These are phyloP conservation scores for Komagataella phaffii DNA, from an alignment of 805 yeast genomes.

Conservation along the genomic window DNA sequence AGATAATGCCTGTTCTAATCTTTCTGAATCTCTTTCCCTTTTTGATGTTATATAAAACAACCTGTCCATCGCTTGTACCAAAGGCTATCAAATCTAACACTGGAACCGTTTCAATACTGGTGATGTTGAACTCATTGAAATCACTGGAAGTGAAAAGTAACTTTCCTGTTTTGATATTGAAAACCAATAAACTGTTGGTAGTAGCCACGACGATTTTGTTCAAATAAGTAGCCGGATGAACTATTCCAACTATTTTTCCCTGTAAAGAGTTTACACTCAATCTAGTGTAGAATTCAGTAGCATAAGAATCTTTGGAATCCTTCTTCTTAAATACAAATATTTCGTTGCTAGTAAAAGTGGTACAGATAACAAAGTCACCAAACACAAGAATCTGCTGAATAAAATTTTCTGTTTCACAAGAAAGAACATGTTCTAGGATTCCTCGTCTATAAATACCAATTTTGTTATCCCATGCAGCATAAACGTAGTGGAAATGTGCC, in stretches of 20 bases:
- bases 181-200: constrained; percentile 40
- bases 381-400: constrained; percentile 46
- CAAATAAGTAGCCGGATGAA: constrained; percentile 85
- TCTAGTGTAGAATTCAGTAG: constrained; percentile 56
- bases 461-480: constrained; percentile 56
- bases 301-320: constrained; percentile 24
- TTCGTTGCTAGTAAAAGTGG: constrained; percentile 13
- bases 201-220: constrained; percentile 86
- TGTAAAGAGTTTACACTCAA: constrained; percentile 44
- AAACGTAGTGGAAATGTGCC: constrained; percentile 77
- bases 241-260: constrained; percentile 55
- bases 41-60: constrained; percentile 52
- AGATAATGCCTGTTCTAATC: constrained; percentile 25
- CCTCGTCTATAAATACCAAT: constrained; percentile 83
- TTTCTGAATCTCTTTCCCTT: constrained; percentile 47
- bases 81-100: constrained; percentile 74
- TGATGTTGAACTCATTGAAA: constrained; percentile 38
- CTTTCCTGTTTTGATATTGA: constrained; percentile 71
- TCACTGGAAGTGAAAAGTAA: constrained; percentile 35
- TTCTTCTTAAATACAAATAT: constrained; percentile 42
- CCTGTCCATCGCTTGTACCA: constrained; percentile 59
- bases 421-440: constrained; percentile 28
- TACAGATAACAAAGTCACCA: constrained; percentile 64
- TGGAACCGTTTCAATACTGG: constrained; percentile 74
- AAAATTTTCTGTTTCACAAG: constrained; percentile 11